A percentile compares a stretch with the other conserved stretches of the same genome.
Conservation (phyloP, 441 rosid genomes). For the Eruca vesicaria region DNA sequence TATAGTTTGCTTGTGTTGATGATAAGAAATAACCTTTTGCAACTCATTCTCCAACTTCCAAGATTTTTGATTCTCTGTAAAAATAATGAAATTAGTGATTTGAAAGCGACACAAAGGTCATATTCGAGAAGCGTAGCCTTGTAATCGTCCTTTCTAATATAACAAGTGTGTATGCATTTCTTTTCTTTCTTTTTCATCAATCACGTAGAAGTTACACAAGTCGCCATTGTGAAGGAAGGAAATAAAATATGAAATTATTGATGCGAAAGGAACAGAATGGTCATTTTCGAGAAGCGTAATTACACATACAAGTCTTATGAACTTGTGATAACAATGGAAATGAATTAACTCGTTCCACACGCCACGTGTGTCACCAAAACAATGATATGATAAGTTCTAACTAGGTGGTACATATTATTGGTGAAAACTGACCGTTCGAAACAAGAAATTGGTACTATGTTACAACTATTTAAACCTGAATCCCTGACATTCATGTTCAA, state of each 20-base stretch:
- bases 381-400: neutral
- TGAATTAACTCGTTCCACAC: neutral
- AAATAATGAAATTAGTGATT: neutral
- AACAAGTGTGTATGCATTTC: neutral
- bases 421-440: neutral
- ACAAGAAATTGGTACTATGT: neutral
- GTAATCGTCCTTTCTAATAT: neutral
- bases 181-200: neutral
- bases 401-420: neutral
- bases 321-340: neutral
- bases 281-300: constrained; percentile 1
- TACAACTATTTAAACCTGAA: neutral
- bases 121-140: neutral
- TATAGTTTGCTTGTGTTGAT: neutral
- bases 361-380: neutral
- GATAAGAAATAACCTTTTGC: neutral
- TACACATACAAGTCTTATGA: neutral
- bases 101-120: constrained; percentile 4
- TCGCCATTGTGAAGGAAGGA: neutral
- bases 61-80: neutral
- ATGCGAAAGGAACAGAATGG: neutral
- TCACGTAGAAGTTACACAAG: neutral
- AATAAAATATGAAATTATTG: neutral
- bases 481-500: neutral
- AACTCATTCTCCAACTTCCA: neutral